These are phyloP conservation scores for Aspergillus sclerotiicarbonarius DNA, from an alignment of 495 filamentous ascomycete species.

Conservation along the genomic window DNA sequence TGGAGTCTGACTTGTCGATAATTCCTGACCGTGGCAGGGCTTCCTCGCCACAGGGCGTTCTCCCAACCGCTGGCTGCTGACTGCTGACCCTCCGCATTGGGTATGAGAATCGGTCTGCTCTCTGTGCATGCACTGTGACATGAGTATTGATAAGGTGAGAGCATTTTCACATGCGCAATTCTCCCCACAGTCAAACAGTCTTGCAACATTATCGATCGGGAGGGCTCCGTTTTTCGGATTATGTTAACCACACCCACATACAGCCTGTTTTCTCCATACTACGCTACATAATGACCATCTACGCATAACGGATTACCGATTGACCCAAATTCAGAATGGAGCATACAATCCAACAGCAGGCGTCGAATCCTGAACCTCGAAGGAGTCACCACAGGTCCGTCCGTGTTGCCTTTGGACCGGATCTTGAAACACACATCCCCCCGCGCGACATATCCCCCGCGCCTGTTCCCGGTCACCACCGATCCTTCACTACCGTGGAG, in stretches of 20 bases:
- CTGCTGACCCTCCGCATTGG: slow-evolving; percentile 16
- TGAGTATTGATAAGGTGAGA: slow-evolving; percentile 20
- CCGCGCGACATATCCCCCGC: slow-evolving; percentile 42
- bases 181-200: neutral
- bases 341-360: slow-evolving; percentile 24
- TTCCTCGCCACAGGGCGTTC: neutral
- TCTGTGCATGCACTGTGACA: slow-evolving; percentile 16
- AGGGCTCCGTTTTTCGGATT: neutral
- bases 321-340: slow-evolving; percentile 43
- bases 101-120: slow-evolving; percentile 13
- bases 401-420: slow-evolving; percentile 47
- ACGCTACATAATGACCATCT: slow-evolving; percentile 36
- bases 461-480: slow-evolving; percentile 36
- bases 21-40: neutral
- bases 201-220: neutral
- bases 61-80: neutral
- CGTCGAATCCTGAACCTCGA: slow-evolving; percentile 35
- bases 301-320: slow-evolving; percentile 46
- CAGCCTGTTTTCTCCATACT: slow-evolving; percentile 12
- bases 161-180: neutral
- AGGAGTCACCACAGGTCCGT: slow-evolving; percentile 37
- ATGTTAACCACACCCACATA: slow-evolving; percentile 2
- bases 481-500: slow-evolving; percentile 40
- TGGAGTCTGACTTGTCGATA: neutral
- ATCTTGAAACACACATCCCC: slow-evolving; percentile 43